Base-by-base conservation (phyloP, 2,329 filamentous ascomycete species). In the Stemphylium lycopersici region DNA sequence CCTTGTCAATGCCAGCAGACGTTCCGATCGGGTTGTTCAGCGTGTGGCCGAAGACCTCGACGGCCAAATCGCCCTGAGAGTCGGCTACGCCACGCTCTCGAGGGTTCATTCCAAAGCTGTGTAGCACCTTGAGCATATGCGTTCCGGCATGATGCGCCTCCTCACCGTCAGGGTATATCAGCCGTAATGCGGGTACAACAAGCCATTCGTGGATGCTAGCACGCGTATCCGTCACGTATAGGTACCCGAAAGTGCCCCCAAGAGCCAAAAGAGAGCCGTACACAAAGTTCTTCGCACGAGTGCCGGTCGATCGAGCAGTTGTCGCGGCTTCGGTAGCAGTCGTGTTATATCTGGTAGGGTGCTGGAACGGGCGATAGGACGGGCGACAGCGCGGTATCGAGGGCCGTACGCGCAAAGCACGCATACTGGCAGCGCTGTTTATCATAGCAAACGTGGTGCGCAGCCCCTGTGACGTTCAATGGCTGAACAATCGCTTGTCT, bases 1-100 rank as follows among this genome's bases (percentile, higher is more conserved):
- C 85, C 81, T 99, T 98, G 80, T 98, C 95, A 38, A 99, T 86
- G 8, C 95, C 95, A 4, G 91, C 95, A n/a, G 91, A 96, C 59
- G 96, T 96, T 52, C 90, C 95, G 67, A 99, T 87, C 1, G 95
- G 95, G 76, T 97, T 98, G 67, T 84, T 81, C 41, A 99, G 78
- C 3, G 79, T 82, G 58, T 89, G 84, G 32, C 90, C 91, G 72
- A 96, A 97, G 16, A 98, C 87, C 46, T 86, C 80, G 7, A 85
- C 81, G 42, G 77, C 76, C 43, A 88, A 69, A 61, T 82, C 81
- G 2, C 82, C 81, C 59, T 80, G 77, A 8, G 77, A 74, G 62
- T 86, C 83, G 1, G 76, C 78, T 54, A 82, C 77, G n/a, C 85
- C 84, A 48, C 95, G 87, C 74, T 99, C 95, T 53, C 93, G 85